Evolutionary conservation across 2,329 filamentous ascomycete species (phyloP).

Genomic region (Rutstroemia sp.): DNA sequence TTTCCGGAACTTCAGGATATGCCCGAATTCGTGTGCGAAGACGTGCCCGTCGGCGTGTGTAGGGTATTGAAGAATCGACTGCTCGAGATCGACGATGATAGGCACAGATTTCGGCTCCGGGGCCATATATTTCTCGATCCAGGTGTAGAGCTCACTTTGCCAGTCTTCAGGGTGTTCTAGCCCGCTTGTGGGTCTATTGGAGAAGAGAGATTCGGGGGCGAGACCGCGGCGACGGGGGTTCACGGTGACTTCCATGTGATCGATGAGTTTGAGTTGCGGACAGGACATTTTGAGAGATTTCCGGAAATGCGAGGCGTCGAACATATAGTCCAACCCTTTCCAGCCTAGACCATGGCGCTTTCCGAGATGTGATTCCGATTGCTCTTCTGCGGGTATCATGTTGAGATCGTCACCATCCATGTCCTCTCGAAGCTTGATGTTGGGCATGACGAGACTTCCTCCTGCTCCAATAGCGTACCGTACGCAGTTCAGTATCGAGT

Average conservation of each 20-base stretch:
- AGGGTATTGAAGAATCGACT: slow-evolving; percentile 21
- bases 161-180: slow-evolving; percentile 20
- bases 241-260: slow-evolving; percentile 16
- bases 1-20: slow-evolving; percentile 19
- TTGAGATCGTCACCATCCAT: slow-evolving; percentile 22
- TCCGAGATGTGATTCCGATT: slow-evolving; percentile 11
- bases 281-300: slow-evolving; percentile 23
- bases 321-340: slow-evolving; percentile 23
- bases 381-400: slow-evolving; percentile 4
- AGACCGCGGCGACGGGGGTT: slow-evolving; percentile 17
- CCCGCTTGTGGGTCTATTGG: slow-evolving; percentile 17
- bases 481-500: slow-evolving; percentile 36
- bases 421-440: slow-evolving; percentile 31
- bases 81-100: slow-evolving; percentile 21
- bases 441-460: slow-evolving; percentile 32
- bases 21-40: slow-evolving; percentile 20
- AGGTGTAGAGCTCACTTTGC: slow-evolving; percentile 19
- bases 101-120: slow-evolving; percentile 13
- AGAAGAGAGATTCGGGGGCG: slow-evolving; percentile 18
- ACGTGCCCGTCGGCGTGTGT: slow-evolving; percentile 18
- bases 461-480: slow-evolving; percentile 35
- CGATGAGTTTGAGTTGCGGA: slow-evolving; percentile 20
- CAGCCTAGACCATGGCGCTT: slow-evolving; percentile 23
- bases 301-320: slow-evolving; percentile 23
- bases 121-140: slow-evolving; percentile 20